A percentile compares a stretch with the other conserved stretches of the same genome.
phyloP scores from a whole-genome alignment of 2,329 filamentous ascomycete species.

The Atkinsonella hypoxylon region DNA sequence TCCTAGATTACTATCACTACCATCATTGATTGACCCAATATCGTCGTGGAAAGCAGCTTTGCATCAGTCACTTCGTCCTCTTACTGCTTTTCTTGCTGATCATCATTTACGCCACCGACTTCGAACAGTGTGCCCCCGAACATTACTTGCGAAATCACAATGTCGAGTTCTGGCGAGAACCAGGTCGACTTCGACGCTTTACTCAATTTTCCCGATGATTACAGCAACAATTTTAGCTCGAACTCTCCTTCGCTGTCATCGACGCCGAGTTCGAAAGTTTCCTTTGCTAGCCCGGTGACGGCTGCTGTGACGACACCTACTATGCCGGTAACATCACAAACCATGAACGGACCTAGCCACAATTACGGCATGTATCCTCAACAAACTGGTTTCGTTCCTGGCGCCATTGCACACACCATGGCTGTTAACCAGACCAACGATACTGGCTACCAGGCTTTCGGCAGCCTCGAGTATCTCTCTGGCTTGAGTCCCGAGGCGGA shows the following conservation, averaged over 20 bases:
- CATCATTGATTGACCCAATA: neutral
- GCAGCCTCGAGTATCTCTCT: constrained; percentile 38
- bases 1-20: constrained; percentile 1
- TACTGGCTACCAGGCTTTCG: constrained; percentile 38
- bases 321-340: constrained; percentile 43
- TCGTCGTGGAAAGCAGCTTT: neutral
- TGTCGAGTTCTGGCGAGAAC: constrained; percentile 30
- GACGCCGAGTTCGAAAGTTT: constrained; percentile 37
- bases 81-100: neutral
- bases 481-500: constrained; percentile 50
- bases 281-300: constrained; percentile 39
- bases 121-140: constrained; percentile 2
- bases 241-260: constrained; percentile 51
- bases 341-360: constrained; percentile 73
- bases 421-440: constrained; percentile 58
- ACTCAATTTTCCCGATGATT: constrained; percentile 52
- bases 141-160: constrained; percentile 11
- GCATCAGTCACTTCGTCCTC: neutral
- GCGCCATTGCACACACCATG: constrained; percentile 68
- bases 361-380: constrained; percentile 94
- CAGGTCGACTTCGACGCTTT: constrained; percentile 44
- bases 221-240: constrained; percentile 41
- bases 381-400: constrained; percentile 83
- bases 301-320: constrained; percentile 43
- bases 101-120: constrained; percentile 3